Conservation (phyloP, 352 stramenopile species). For the Globisporangium recalcitrans region DNA sequence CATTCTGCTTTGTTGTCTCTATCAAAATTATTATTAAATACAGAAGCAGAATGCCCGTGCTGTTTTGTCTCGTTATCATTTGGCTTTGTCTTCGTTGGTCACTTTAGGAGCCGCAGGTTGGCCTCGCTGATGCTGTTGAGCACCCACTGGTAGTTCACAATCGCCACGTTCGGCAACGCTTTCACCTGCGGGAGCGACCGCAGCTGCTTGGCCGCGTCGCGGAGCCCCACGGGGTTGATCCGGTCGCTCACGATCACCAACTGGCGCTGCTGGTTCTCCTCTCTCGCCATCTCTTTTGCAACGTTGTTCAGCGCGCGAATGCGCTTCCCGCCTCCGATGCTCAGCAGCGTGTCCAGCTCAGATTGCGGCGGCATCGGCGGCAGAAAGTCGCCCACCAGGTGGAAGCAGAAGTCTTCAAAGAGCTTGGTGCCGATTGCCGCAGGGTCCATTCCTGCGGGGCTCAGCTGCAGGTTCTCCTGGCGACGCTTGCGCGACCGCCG, state of each 20-base stretch:
- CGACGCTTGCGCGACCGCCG: constrained; percentile 37
- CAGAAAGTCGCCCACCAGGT: constrained; percentile 73
- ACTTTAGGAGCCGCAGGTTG: constrained; percentile 39
- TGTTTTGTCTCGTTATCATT: background rate
- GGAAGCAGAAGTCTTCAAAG: constrained; percentile 65
- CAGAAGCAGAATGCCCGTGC: background rate
- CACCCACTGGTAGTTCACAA: constrained; percentile 85
- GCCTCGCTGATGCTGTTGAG: constrained; percentile 85
- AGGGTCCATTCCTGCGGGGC: constrained; percentile 15
- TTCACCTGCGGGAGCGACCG: constrained; percentile 37
- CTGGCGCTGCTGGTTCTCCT: constrained; percentile 36
- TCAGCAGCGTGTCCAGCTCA: constrained; percentile 66
- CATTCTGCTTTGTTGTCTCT: constrained; percentile 1
- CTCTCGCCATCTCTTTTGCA: constrained; percentile 42
- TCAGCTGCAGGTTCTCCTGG: constrained; percentile 33
- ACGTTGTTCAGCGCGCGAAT: constrained; percentile 53
- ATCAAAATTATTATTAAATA: constrained; percentile 15
- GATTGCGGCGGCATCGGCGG: constrained; percentile 61
- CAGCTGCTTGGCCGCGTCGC: constrained; percentile 36
- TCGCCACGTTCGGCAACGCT: constrained; percentile 27
- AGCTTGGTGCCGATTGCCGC: constrained; percentile 53
- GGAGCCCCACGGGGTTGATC: constrained; percentile 54
- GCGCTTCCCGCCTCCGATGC: constrained; percentile 55
- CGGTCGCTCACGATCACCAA: constrained; percentile 76
- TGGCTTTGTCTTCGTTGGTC: background rate